These are phyloP conservation scores for Golubevia pallescens DNA, from an alignment of 1,284 basidiomycete genomes.

Conservation along the genomic window DNA sequence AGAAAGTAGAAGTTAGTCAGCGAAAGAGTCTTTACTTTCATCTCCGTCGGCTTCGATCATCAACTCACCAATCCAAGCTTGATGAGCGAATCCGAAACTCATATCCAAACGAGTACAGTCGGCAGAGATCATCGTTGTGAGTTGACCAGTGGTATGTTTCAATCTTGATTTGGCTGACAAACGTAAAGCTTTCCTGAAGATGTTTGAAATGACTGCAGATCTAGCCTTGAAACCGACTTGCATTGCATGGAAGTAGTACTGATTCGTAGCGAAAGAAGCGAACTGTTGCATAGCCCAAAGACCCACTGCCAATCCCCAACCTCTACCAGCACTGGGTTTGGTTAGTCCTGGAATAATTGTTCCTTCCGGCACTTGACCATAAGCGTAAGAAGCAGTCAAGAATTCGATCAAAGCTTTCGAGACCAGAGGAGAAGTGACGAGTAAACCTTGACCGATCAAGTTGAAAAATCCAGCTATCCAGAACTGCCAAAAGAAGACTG, in stretches of 20 bases:
- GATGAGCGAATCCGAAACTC: constrained; percentile 24
- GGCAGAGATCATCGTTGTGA: constrained; percentile 76
- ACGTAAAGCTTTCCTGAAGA: constrained; percentile 2
- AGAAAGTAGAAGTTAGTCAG: no score
- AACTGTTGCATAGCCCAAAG: background rate
- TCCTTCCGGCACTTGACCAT: background rate
- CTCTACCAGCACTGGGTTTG: background rate
- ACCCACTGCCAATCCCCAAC: background rate
- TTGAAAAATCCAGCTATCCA: constrained; percentile 27
- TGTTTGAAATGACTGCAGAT: background rate
- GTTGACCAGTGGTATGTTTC: constrained; percentile 70
- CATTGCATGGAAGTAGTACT: constrained; percentile 6
- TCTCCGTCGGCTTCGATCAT: no score
- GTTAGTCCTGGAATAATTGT: no score
- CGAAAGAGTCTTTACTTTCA: no score
- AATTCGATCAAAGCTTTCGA: constrained; percentile 25
- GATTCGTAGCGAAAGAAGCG: background rate
- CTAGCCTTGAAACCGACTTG: constrained; percentile 1
- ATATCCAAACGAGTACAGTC: constrained; percentile 30
- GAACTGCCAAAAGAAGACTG: constrained; percentile 23
- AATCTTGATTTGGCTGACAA: constrained; percentile 40
- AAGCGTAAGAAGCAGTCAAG: constrained; percentile 9
- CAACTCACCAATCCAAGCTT: constrained; percentile 23
- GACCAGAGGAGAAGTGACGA: constrained; percentile 30
- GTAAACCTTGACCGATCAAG: constrained; percentile 14